These are phyloP conservation scores for Orbilia ellipsospora DNA, from an alignment of 2,329 filamentous ascomycete genomes.

Conservation along the genomic window DNA sequence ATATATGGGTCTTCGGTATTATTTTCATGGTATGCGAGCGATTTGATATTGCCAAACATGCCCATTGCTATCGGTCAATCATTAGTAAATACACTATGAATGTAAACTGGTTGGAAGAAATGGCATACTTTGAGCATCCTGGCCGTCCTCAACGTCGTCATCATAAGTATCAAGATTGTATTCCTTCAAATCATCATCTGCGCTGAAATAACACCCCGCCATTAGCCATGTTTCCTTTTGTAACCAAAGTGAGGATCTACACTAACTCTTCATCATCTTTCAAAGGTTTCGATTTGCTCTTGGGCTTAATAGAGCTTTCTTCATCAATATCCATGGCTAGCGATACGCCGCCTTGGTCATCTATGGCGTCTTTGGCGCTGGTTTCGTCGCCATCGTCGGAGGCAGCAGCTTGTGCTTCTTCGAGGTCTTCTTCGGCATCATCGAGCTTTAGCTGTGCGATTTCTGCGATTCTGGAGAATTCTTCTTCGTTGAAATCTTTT, in stretches of 20 bases:
- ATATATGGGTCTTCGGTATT: constrained; percentile 98
- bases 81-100: neutral
- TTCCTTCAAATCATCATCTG: constrained; percentile 88
- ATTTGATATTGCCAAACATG: constrained; percentile 96
- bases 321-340: constrained; percentile 47
- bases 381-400: constrained; percentile 59
- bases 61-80: constrained; percentile 68
- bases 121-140: constrained; percentile 69
- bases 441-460: constrained; percentile 84
- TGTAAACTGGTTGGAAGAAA: neutral
- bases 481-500: constrained; percentile 79
- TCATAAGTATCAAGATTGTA: constrained; percentile 98
- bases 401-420: constrained; percentile 70
- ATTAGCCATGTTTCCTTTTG: constrained; percentile 9
- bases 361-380: constrained; percentile 31
- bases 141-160: constrained; percentile 71
- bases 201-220: constrained; percentile 60
- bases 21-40: constrained; percentile 90
- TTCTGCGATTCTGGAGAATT: constrained; percentile 79
- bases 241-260: no score
- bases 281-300: constrained; percentile 59
- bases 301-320: constrained; percentile 54
- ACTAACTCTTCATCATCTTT: constrained; percentile 60
- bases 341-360: constrained; percentile 32
- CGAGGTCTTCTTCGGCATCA: constrained; percentile 87